Base-by-base conservation (phyloP, 2,329 filamentous ascomycete species). In the Phaeosphaeriaceae sp. region DNA sequence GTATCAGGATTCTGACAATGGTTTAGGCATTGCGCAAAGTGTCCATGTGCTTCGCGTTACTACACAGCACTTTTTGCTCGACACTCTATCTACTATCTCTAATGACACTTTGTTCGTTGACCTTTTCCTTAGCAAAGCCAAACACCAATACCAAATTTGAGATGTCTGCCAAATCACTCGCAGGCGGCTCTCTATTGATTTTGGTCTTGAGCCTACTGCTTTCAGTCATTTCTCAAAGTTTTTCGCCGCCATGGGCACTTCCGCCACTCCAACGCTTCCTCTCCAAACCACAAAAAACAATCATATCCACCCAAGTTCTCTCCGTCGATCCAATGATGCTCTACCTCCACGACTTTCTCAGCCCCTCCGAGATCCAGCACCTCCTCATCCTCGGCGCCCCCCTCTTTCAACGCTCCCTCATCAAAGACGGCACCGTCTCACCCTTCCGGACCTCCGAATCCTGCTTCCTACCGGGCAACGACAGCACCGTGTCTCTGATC, bases 381-480 rank as follows among this genome's bases (percentile, higher is more conserved):
- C 24, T 49, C 22, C 22, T 49, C 24, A 19, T 9, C 9, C 46
- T 49, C 15, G 46, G 46, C 9, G 24, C 46, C 11, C 46, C 46
- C 6, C 46, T 49, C 24, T 49, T 49, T 13, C 22, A 26, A 10
- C 22, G 46, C 22, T 49, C 46, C 11, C 46, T 49, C 22, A 49
- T 49, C 22, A 49, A 49, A 26, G 24, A 28, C 24, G 46, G 46
- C 17, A 28, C 22, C 9, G 24, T 26, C 24, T 26, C 46, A 19
- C 46, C 46, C 11, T 13, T 11, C 8, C 22, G 46, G 2, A 49
- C 46, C 22, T 49, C 46, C 2, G 46, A 49, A 19, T 49, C 46
- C 21, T 49, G 46, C 46, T 26, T 49, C 17, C 46, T 49, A 17
- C 46, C 46, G 17, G 24, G 46, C 17, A 49, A 49, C 46, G 46